Evolutionary conservation across 78 protist species (phyloP), one percentile per base, ranked within the genome.

Genomic region (Monosiga brevicollis): DNA sequence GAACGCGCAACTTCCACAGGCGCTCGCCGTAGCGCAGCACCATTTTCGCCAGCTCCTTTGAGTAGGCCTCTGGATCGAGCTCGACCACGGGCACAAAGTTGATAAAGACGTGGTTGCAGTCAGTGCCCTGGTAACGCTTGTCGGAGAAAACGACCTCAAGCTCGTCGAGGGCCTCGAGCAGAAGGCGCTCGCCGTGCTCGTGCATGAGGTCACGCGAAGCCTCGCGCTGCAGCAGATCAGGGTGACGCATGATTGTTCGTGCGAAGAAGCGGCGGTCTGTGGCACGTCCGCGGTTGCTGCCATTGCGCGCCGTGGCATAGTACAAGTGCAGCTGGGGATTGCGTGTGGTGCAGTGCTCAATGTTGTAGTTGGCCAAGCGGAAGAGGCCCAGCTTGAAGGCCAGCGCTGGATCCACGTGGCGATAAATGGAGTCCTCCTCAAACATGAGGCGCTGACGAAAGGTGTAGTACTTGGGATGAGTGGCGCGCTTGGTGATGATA

Each of bases 381-480:
- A 80, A 73, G 41, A 96, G 85, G 80, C 94, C 97, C 34, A 96
- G 90, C 76, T 87, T 83, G 91, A 89, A 87, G 2, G 96, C 96
- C 83, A 91, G 83, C 0, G 97, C 90, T 0, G 99, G 96, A 40
- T 90, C 96, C 41, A 94, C 55, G 87, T 95, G 91, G 84, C 98
- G 84, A 54, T 90, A 87, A 80, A 88, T 83, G 62, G 87, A 54
- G 80, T 94, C 97, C 49, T 91, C 88, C 70, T 80, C 26, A 74
- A 37, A 90, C 41, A 3, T 81, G 75, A 80, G 81, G 70, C 90
- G 41, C 72, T 84, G 87, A 36, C 95, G 80, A 92, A 90, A 95
- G 34, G 98, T 91, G 87, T 85, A 94, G 87, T 73, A 91, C 72
- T 81, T 78, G 20, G 93, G 90, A 62, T 49, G 81, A 38, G 42